A percentile compares a stretch with the other conserved stretches of the same genome.
Conservation (phyloP, 2,329 filamentous ascomycete species). For the Laburnicola sp. region DNA sequence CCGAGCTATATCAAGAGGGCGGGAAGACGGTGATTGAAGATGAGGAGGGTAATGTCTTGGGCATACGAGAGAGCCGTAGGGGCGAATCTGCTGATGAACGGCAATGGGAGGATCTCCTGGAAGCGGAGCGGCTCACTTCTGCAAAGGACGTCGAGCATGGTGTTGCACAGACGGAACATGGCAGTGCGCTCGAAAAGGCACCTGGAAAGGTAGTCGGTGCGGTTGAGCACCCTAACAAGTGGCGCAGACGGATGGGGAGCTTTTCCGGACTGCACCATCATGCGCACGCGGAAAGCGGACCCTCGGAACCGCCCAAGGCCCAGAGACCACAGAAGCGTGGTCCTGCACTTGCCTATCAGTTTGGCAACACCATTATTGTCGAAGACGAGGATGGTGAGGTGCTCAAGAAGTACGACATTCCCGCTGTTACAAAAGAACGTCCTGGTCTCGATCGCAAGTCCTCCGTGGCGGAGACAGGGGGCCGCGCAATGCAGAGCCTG, state of each 20-base stretch:
- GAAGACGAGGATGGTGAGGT: conserved; percentile 87
- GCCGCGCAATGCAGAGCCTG: conserved; percentile 48
- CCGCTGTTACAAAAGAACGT: conserved; percentile 53
- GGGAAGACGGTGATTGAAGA: conserved; percentile 80
- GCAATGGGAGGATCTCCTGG: conserved; percentile 61
- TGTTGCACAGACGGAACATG: conserved; percentile 54
- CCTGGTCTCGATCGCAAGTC: conserved; percentile 33
- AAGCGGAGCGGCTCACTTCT: conserved; percentile 57
- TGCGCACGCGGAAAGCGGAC: conserved; percentile 40
- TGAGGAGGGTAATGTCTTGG: conserved; percentile 81
- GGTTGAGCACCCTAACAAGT: conserved; percentile 44
- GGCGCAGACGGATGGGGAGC: conserved; percentile 52
- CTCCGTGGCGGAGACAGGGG: conserved; percentile 38
- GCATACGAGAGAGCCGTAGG: conserved; percentile 57
- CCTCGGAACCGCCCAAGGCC: conserved; percentile 33
- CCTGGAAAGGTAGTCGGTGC: conserved; percentile 45
- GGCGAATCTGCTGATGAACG: conserved; percentile 59
- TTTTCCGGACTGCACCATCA: conserved; percentile 50
- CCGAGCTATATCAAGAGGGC: conserved; percentile 79
- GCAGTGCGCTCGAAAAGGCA: conserved; percentile 43
- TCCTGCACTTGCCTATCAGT: conserved; percentile 81
- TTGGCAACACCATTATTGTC: conserved; percentile 86
- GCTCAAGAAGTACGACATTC: conserved; percentile 79
- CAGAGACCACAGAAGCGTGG: conserved; percentile 56
- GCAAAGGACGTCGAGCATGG: conserved; percentile 53